phyloP scores from a whole-genome alignment of 1,284 basidiomycete genomes.

The Ganoderma resinaceum region DNA sequence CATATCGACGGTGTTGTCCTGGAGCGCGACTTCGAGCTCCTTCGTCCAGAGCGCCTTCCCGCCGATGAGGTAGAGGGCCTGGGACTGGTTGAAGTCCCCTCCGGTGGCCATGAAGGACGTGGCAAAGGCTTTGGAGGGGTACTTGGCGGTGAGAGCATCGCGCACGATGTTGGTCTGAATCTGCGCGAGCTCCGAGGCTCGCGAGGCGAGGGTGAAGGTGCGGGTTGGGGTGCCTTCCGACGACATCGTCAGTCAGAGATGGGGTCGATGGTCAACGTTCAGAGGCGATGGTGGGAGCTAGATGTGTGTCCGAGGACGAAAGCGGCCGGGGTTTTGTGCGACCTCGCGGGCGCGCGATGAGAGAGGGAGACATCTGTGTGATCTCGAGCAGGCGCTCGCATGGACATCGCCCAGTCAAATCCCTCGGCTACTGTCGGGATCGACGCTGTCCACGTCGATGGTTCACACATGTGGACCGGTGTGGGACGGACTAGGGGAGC shows the following conservation, averaged over 20 bases:
- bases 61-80: conserved; percentile 80
- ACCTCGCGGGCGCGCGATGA: conserved; percentile 6
- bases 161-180: conserved; percentile 85
- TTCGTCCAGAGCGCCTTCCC: conserved; percentile 96
- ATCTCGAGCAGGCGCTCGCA: not conserved
- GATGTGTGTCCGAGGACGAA: not conserved
- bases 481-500: conserved; percentile 15
- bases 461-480: conserved; percentile 14
- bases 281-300: not conserved
- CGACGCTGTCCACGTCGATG: conserved; percentile 6
- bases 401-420: not conserved
- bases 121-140: conserved; percentile 60
- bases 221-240: not conserved
- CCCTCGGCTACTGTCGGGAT: not conserved
- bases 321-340: not conserved
- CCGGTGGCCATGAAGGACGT: conserved; percentile 90
- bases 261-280: not conserved
- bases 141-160: conserved; percentile 57
- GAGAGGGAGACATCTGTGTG: conserved; percentile 1
- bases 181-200: conserved; percentile 86
- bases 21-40: conserved; percentile 89
- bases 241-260: not conserved
- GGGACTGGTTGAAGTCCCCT: conserved; percentile 92
- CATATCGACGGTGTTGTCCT: conserved; percentile 83
- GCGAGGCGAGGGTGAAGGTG: conserved; percentile 75